Evolutionary conservation across 2,329 filamentous ascomycete genomes (phyloP), one percentile per base, ranked within the genome.

Genomic region (Venturia aucupariae): DNA sequence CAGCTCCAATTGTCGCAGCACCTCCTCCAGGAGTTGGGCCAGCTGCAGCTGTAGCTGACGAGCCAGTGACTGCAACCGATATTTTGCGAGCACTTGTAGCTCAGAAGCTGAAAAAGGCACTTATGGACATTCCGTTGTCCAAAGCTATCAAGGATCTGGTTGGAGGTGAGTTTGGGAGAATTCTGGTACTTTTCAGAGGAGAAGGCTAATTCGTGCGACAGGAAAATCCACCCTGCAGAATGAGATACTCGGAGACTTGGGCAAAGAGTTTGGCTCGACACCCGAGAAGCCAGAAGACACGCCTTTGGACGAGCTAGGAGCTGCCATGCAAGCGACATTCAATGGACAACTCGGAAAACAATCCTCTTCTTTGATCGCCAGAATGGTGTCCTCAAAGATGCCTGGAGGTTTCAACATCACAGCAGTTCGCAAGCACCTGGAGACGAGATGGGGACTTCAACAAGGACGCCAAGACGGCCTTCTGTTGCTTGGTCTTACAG

Each of bases 321-420:
- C 90, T 64, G 83, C 94, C 10, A 96, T 99, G 89, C 94, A 99
- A 79, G 88, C 90, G 59, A 97, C 93, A n/a, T 99, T 99, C 80
- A 94, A 97, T 78, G 94, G 94, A 70, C 93, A 96, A 79, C 86
- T 99, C 67, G 94, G 94, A 76, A 99, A 99, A 80, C 92, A 97
- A 71, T 96, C 94, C 0, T 89, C 90, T 63, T 95, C 92, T 2
- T 84, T 99, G 65, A 89, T 99, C 75, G 94, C 94, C 61, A 89
- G 94, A 70, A 82, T 99, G 75, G 94, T 99, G 54, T 97, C 94
- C 1, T 97, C 94, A 38, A 99, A 99, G 80, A 99, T 99, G 94
- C 94, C 94, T 60, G 94, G 93, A 80, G 94, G 94, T 67, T 99
- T 99, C 85, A 99, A 97, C 76, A 97, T 97, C 76, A 97, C 93